phyloP scores from a whole-genome alignment of 768 basidiomycete genomes.

The Sarcomyxa edulis region DNA sequence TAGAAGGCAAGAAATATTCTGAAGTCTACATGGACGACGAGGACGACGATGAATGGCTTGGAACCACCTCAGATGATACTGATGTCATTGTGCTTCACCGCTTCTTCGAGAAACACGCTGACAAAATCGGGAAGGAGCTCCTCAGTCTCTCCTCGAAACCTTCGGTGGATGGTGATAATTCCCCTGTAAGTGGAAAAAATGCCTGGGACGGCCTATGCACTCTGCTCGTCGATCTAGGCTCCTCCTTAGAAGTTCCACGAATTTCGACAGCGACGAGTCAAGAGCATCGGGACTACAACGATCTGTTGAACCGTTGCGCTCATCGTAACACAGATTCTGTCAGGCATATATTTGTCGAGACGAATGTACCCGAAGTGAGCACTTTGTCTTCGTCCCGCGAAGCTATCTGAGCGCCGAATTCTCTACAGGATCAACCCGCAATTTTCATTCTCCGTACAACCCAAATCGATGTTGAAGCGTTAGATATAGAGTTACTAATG shows the following conservation, averaged over 20 bases:
- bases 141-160: slow-evolving; percentile 64
- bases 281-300: slow-evolving; percentile 60
- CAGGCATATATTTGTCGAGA: slow-evolving; percentile 60
- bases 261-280: slow-evolving; percentile 41
- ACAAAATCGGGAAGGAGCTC: slow-evolving; percentile 84
- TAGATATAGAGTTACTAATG: slow-evolving; percentile 75
- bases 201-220: slow-evolving; percentile 82
- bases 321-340: slow-evolving; percentile 60
- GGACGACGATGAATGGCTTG: slow-evolving; percentile 67
- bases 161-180: slow-evolving; percentile 49
- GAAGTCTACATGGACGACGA: slow-evolving; percentile 41
- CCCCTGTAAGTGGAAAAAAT: slow-evolving; percentile 63
- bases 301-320: slow-evolving; percentile 60
- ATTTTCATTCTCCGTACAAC: slow-evolving; percentile 63
- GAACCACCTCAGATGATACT: slow-evolving; percentile 78
- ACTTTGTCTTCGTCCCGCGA: background rate
- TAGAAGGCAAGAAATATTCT: slow-evolving; percentile 28
- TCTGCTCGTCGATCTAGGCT: slow-evolving; percentile 72
- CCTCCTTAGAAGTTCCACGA: slow-evolving; percentile 61
- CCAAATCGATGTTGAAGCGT: slow-evolving; percentile 70
- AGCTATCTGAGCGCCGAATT: slow-evolving; percentile 1
- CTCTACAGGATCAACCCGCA: slow-evolving; percentile 37
- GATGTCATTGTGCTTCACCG: slow-evolving; percentile 80
- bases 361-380: slow-evolving; percentile 40
- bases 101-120: slow-evolving; percentile 79